Evolutionary conservation across 305 asterid species (phyloP).

Genomic region (Petunia hybrid): DNA sequence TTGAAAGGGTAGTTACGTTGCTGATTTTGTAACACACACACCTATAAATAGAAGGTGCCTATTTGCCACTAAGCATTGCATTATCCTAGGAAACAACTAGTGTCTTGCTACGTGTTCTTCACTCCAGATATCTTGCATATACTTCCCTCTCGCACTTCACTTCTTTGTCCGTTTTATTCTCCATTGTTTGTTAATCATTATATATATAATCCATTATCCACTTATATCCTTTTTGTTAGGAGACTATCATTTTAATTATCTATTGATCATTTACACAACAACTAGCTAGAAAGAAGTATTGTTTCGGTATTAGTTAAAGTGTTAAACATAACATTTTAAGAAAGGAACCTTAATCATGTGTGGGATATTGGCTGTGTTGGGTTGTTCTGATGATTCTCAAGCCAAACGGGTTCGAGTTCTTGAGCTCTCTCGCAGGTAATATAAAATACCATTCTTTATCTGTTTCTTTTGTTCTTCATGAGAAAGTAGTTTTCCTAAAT

Average conservation of each 20-base stretch:
- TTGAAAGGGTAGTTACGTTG: neutral
- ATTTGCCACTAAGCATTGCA: conserved; percentile 9
- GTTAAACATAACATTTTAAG: too few relatives aligned
- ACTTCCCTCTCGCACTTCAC: neutral
- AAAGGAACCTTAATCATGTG: conserved; percentile 53
- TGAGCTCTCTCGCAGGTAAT: conserved; percentile 95
- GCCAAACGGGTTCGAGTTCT: conserved; percentile 96
- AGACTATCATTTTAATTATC: neutral
- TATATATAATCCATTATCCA: neutral
- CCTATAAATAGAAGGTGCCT: conserved; percentile 40
- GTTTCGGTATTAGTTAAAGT: too few relatives aligned
- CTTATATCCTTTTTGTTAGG: neutral
- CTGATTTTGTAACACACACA: neutral
- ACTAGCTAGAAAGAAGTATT: neutral
- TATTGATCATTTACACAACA: neutral
- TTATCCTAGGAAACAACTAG: neutral
- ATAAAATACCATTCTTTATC: too few relatives aligned
- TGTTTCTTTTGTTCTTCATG: too few relatives aligned
- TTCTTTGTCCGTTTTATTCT: neutral
- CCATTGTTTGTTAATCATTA: neutral
- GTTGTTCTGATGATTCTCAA: conserved; percentile 88
- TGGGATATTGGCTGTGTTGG: conserved; percentile 91
- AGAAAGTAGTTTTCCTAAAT: too few relatives aligned
- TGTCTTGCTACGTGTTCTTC: neutral
- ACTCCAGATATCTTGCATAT: conserved; percentile 1